Evolutionary conservation across 257 asterid genomes (phyloP).

Genomic region (Ocimum tenuiflorum): DNA sequence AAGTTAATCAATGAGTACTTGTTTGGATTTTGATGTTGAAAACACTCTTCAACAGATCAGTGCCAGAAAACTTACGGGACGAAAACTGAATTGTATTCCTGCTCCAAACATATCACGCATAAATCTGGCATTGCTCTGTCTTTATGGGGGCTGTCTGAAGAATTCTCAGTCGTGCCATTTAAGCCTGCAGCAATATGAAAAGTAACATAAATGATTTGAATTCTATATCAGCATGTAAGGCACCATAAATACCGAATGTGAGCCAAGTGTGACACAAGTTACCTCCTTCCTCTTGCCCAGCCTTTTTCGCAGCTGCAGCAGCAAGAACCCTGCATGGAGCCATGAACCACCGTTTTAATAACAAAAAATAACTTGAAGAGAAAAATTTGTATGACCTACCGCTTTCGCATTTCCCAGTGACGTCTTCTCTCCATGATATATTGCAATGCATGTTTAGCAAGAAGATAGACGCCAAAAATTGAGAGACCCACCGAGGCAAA

Average conservation of each 20-base stretch:
- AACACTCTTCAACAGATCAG: neutral
- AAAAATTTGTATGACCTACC: conserved; percentile 32
- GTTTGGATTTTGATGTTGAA: neutral
- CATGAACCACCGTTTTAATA: conserved; percentile 16
- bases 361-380: neutral
- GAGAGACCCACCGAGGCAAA: conserved; percentile 80
- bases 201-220: conserved; percentile 6
- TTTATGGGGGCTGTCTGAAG: conserved; percentile 40
- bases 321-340: conserved; percentile 65
- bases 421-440: conserved; percentile 81
- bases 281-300: conserved; percentile 72
- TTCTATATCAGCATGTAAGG: neutral
- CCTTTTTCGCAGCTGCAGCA: conserved; percentile 82
- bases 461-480: conserved; percentile 68
- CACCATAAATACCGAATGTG: neutral
- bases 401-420: conserved; percentile 75
- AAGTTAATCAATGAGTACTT: conserved; percentile 18
- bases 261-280: conserved; percentile 12
- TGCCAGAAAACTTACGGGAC: conserved; percentile 66
- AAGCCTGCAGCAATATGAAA: conserved; percentile 32
- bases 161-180: conserved; percentile 46
- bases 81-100: conserved; percentile 88
- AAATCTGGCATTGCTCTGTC: conserved; percentile 66
- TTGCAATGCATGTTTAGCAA: conserved; percentile 62
- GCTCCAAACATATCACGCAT: conserved; percentile 94